Percentiles rank a stretch among this genome's conserved stretches.
phyloP scores from a whole-genome alignment of 352 stramenopile species.

The Phytophthora capsici region DNA sequence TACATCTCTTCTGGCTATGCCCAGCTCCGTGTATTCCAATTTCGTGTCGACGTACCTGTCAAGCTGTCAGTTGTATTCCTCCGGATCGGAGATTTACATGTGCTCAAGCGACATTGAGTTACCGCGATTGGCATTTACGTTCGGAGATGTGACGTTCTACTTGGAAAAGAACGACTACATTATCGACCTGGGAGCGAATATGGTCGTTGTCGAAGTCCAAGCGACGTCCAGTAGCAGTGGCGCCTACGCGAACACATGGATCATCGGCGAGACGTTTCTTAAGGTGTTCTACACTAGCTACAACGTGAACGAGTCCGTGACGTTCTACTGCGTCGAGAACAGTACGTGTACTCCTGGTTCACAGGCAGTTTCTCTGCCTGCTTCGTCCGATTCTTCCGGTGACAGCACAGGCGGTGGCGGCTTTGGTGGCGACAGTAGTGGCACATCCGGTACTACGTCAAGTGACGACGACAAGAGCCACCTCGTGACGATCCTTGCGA shows the following conservation, averaged over 20 bases:
- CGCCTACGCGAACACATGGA: conserved; percentile 65
- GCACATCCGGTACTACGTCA: conserved; percentile 25
- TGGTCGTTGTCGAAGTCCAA: conserved; percentile 52
- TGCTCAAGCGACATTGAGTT: conserved; percentile 55
- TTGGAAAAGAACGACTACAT: conserved; percentile 69
- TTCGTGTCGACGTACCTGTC: conserved; percentile 59
- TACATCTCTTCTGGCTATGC: conserved; percentile 69
- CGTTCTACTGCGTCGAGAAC: conserved; percentile 74
- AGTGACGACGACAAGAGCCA: conserved; percentile 30
- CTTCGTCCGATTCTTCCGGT: conserved; percentile 36
- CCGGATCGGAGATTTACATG: conserved; percentile 54
- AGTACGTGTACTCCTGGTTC: conserved; percentile 40
- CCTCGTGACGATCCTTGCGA: conserved; percentile 43
- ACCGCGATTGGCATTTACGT: conserved; percentile 58
- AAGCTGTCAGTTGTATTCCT: conserved; percentile 41
- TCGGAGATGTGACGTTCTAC: conserved; percentile 66
- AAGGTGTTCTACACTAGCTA: conserved; percentile 79
- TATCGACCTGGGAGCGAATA: conserved; percentile 37
- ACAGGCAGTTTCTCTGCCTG: conserved; percentile 35
- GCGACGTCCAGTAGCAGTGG: conserved; percentile 39
- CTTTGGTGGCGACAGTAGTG: conserved; percentile 26
- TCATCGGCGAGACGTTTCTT: conserved; percentile 81
- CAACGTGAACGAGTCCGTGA: conserved; percentile 64
- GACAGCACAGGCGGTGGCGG: conserved; percentile 35
- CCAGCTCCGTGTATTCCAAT: conserved; percentile 40